Conservation (phyloP, 345 rosid species). For the Erodium maritimum region DNA sequence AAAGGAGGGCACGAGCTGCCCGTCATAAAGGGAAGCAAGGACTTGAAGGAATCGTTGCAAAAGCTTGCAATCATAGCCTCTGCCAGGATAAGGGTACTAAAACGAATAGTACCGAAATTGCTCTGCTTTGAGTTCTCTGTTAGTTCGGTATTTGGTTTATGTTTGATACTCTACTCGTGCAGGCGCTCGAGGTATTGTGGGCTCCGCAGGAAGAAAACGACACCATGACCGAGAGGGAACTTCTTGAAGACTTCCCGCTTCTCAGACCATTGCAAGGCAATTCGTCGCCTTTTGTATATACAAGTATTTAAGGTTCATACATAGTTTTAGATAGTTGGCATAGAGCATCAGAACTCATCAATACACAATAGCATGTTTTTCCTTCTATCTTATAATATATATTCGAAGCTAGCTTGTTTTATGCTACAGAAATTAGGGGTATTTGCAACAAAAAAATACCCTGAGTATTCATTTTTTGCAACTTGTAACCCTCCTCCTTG, state of each 20-base stretch:
- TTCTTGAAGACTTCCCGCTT: conserved; percentile 82
- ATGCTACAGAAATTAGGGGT: no score
- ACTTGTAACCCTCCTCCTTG: no score
- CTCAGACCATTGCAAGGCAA: conserved; percentile 57
- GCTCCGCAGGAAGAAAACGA: conserved; percentile 85
- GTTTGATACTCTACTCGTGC: conserved; percentile 12
- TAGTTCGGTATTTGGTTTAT: conserved; percentile 7
- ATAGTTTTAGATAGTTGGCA: neutral
- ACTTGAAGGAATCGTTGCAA: conserved; percentile 74
- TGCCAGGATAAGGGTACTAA: conserved; percentile 57
- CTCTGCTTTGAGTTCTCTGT: neutral
- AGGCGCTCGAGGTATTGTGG: conserved; percentile 98
- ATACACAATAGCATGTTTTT: neutral
- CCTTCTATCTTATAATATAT: neutral
- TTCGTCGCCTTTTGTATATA: neutral
- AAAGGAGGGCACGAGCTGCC: conserved; percentile 76
- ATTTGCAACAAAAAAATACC: no score
- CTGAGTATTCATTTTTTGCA: no score
- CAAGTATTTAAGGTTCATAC: neutral
- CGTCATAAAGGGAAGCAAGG: conserved; percentile 48
- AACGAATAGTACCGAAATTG: neutral
- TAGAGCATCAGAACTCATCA: neutral
- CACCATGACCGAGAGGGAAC: conserved; percentile 57
- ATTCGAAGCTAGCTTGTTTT: no score
- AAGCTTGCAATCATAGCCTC: conserved; percentile 66